Conservation (phyloP, 2,329 filamentous ascomycete species). For the Talaromyces piceae region DNA sequence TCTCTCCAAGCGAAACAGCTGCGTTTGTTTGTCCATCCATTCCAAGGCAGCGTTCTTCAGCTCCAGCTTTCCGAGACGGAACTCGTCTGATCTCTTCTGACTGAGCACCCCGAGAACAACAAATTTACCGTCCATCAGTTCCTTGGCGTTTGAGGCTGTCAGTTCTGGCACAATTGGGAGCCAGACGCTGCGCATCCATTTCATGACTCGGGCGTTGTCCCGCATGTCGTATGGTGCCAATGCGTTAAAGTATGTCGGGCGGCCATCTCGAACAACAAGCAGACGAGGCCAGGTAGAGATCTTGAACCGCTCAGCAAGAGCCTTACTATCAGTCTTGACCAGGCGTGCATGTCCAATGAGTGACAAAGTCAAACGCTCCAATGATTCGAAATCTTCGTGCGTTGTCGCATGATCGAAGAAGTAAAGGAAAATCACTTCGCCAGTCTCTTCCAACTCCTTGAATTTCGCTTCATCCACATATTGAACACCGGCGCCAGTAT, state of each 20-base stretch:
- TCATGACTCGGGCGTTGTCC: slow-evolving; percentile 68
- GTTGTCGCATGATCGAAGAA: slow-evolving; percentile 97
- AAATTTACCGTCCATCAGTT: slow-evolving; percentile 91
- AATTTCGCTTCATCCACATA: slow-evolving; percentile 73
- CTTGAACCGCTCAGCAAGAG: slow-evolving; percentile 75
- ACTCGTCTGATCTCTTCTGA: slow-evolving; percentile 70
- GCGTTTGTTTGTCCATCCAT: slow-evolving; percentile 96
- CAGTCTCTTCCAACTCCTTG: slow-evolving; percentile 76
- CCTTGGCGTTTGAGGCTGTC: slow-evolving; percentile 79
- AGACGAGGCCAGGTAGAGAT: slow-evolving; percentile 96
- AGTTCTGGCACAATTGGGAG: slow-evolving; percentile 91
- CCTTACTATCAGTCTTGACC: slow-evolving; percentile 78
- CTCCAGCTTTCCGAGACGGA: slow-evolving; percentile 70
- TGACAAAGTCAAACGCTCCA: slow-evolving; percentile 78
- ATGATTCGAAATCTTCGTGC: slow-evolving; percentile 78
- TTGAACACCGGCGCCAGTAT: slow-evolving; percentile 65
- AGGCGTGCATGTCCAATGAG: slow-evolving; percentile 87
- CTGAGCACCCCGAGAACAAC: slow-evolving; percentile 90
- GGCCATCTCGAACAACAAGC: slow-evolving; percentile 79
- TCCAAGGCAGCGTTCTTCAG: slow-evolving; percentile 93
- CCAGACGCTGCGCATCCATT: slow-evolving; percentile 97
- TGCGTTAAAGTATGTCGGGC: slow-evolving; percentile 82
- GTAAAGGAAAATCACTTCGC: slow-evolving; percentile 94
- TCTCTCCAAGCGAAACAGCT: slow-evolving; percentile 83
- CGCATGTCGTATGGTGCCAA: slow-evolving; percentile 88